Evolutionary conservation across 805 yeast species (phyloP).

Genomic region (Pichia cabralensis): DNA sequence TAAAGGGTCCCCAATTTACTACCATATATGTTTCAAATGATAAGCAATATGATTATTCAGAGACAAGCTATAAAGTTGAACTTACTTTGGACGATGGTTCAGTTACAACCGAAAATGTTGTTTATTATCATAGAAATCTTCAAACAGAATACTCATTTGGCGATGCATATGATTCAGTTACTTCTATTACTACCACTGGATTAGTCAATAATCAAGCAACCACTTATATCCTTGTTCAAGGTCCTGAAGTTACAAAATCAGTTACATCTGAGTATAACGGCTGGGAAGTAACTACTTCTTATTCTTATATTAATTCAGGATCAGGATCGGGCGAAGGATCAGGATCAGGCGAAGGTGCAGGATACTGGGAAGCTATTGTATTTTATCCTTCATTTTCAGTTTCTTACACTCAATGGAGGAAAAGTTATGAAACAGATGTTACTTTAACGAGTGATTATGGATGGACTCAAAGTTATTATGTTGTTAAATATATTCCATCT

Average conservation of each 20-base stretch:
- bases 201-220: neutral
- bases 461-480: neutral
- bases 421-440: neutral
- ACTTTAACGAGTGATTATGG: neutral
- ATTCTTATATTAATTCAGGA: neutral
- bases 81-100: neutral
- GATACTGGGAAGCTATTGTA: neutral
- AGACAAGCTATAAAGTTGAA: neutral
- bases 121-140: neutral
- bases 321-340: no score
- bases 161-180: neutral
- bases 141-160: neutral
- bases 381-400: neutral
- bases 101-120: neutral
- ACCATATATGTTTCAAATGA: neutral
- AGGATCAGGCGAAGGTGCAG: no score
- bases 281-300: neutral
- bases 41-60: neutral
- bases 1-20: constrained; percentile 1
- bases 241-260: constrained; percentile 1
- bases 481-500: constrained; percentile 6
- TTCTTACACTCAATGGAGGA: constrained; percentile 1
- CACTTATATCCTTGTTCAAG: neutral
- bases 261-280: neutral
- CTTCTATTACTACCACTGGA: neutral